Base-by-base conservation (phyloP, 208 protist species). In the Leishmania braziliensis region DNA sequence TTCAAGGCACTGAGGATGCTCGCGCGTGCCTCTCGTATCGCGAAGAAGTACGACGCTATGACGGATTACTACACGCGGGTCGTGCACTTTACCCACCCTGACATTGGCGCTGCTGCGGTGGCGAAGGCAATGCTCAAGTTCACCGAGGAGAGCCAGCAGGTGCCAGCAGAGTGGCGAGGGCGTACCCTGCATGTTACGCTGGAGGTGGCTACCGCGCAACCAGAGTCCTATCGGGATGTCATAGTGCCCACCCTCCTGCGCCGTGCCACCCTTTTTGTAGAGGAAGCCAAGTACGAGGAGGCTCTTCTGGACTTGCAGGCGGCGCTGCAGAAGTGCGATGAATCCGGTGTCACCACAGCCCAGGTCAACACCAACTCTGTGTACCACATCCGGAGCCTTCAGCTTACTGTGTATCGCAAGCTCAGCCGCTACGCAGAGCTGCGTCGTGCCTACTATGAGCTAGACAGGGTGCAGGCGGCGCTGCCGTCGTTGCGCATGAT, bases 1-100 rank as follows among this genome's bases (percentile, higher is more conserved):
- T 99, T 99, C 86, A 99, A 99, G 87, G 93, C 97, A 20, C 84
- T 98, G 23, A 99, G 99, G 83, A 93, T 95, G 81, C 92, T 99
- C 36, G 90, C 96, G 33, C 94, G 96, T 68, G 83, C 97, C 43
- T 79, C 88, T 50, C 93, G 97, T 62, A 85, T 89, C 63, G 83
- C 84, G 53, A 79, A 87, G 48, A 78, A 94, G 26, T 99, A 96
- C 86, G 88, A 97, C 6, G 84, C 94, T 14, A 96, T 98, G 95
- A 58, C 97, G 33, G 74, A 84, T 16, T 90, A 91, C 68, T 98
- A 97, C 74, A 82, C 85, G 14, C 79, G 92, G 63, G 90, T 99
- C 53, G 85, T 94, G 18, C 89, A 77, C 56, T 95, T 94, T 80
- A 54, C 48, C 4, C 84, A 90, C 74, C 58, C 39, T 1, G 88